phyloP scores from a whole-genome alignment of 805 yeast genomes.

The Wickerhamiella lipophila region DNA sequence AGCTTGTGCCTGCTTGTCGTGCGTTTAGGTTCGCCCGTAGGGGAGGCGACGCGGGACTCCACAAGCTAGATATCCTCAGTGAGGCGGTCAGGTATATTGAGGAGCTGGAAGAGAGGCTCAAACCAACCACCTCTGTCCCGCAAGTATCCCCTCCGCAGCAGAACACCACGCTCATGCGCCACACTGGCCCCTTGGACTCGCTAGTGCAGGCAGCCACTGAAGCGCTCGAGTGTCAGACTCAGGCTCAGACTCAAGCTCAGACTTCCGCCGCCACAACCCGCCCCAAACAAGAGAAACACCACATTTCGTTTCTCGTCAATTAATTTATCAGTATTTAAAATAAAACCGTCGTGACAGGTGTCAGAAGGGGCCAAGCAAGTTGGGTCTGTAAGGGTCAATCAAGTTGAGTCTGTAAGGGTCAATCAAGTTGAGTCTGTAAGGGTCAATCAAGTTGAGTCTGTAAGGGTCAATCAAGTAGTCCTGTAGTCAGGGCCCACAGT shows the following conservation, averaged over 20 bases:
- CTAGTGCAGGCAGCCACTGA: constrained; percentile 3
- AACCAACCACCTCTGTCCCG: not conserved
- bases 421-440: too few species aligned
- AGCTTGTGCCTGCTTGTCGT: constrained; percentile 67
- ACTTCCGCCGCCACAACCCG: not conserved
- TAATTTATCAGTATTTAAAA: too few species aligned
- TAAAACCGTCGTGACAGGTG: too few species aligned
- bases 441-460: too few species aligned
- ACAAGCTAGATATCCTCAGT: constrained; percentile 66
- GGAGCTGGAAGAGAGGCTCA: constrained; percentile 38
- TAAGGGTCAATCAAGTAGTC: too few species aligned
- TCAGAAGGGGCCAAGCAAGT: too few species aligned
- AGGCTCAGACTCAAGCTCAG: not conserved
- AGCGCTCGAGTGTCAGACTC: not conserved
- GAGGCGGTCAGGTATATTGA: constrained; percentile 72
- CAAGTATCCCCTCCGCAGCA: not conserved
- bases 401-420: too few species aligned
- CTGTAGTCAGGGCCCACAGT: too few species aligned
- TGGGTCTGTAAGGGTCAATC: too few species aligned
- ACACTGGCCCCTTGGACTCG: not conserved
- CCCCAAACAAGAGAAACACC: constrained; percentile 1
- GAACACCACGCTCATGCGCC: not conserved
- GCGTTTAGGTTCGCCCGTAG: constrained; percentile 28
- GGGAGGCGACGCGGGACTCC: constrained; percentile 48
- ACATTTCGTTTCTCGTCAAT: constrained; percentile 12